These are phyloP conservation scores for Barnettozyma sucrosica DNA, from an alignment of 805 yeast species.

Conservation along the genomic window DNA sequence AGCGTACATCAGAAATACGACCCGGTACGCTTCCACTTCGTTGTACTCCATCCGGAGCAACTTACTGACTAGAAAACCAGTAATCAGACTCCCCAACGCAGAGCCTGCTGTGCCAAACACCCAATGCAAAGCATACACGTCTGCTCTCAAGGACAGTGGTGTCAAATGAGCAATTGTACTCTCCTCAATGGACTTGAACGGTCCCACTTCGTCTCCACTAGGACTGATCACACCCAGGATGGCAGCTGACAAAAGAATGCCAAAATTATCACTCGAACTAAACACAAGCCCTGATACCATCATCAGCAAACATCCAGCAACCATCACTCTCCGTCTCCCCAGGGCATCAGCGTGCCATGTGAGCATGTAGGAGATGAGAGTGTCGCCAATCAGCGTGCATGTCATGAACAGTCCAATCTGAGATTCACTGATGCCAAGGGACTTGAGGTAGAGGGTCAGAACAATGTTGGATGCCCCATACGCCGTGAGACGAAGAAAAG, in stretches of 20 bases:
- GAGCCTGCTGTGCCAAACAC: slow-evolving; percentile 64
- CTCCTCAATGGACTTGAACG: slow-evolving; percentile 82
- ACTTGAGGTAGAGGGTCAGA: slow-evolving; percentile 57
- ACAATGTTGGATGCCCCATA: slow-evolving; percentile 80
- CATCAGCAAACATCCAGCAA: slow-evolving; percentile 65
- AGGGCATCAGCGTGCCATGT: slow-evolving; percentile 73
- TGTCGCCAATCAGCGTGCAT: slow-evolving; percentile 74
- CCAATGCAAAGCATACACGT: slow-evolving; percentile 70
- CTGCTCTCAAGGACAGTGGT: slow-evolving; percentile 57
- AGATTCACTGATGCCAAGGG: slow-evolving; percentile 47
- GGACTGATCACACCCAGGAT: slow-evolving; percentile 84
- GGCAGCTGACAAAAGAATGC: slow-evolving; percentile 60
- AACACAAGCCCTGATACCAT: slow-evolving; percentile 58
- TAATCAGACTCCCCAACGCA: slow-evolving; percentile 61
- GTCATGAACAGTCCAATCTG: slow-evolving; percentile 78
- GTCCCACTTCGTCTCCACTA: slow-evolving; percentile 87
- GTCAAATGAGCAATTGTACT: slow-evolving; percentile 77
- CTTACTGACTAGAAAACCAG: slow-evolving; percentile 55
- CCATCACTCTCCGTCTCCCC: slow-evolving; percentile 63
- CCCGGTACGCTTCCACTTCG: slow-evolving; percentile 43
- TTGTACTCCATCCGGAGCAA: slow-evolving; percentile 32
- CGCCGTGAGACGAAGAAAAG: slow-evolving; percentile 63
- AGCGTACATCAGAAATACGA: slow-evolving; percentile 52
- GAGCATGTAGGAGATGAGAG: slow-evolving; percentile 57
- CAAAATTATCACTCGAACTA: slow-evolving; percentile 47